A percentile compares a stretch with the other conserved stretches of the same genome.
phyloP scores from a whole-genome alignment of 352 stramenopile species.

The Plasmopara halstedii region DNA sequence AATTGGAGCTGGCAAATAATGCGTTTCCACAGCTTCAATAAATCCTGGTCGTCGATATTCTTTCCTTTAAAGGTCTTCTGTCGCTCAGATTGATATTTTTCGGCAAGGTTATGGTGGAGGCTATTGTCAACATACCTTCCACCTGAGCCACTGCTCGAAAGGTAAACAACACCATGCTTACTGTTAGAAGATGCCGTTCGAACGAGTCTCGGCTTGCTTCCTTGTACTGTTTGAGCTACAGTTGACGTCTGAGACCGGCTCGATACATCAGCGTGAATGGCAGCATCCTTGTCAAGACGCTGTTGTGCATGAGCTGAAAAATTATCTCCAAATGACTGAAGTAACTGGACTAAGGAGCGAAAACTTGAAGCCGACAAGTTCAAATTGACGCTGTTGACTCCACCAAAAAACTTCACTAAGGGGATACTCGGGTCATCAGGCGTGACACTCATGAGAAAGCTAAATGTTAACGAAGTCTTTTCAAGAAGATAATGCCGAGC shows the following conservation, averaged over 20 bases:
- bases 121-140: constrained; percentile 19
- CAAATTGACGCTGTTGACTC: constrained; percentile 57
- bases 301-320: constrained; percentile 38
- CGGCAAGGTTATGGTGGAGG: constrained; percentile 30
- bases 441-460: constrained; percentile 70
- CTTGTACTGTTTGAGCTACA: constrained; percentile 2
- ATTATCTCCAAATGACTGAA: constrained; percentile 68
- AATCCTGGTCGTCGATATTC: constrained; percentile 55
- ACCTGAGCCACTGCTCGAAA: constrained; percentile 23
- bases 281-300: constrained; percentile 17
- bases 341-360: constrained; percentile 42
- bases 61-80: constrained; percentile 35
- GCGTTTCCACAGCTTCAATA: constrained; percentile 75
- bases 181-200: constrained; percentile 22
- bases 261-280: constrained; percentile 1
- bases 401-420: constrained; percentile 67
- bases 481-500: constrained; percentile 57
- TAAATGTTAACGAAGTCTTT: constrained; percentile 66
- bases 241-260: constrained; percentile 6
- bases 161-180: constrained; percentile 10
- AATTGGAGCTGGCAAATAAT: constrained; percentile 56
- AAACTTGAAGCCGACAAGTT: constrained; percentile 68
- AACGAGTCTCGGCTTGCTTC: constrained; percentile 26
- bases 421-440: constrained; percentile 72
- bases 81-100: constrained; percentile 29